phyloP scores from a whole-genome alignment of 352 stramenopile species.

The Phytophthora pseudosyringae region DNA sequence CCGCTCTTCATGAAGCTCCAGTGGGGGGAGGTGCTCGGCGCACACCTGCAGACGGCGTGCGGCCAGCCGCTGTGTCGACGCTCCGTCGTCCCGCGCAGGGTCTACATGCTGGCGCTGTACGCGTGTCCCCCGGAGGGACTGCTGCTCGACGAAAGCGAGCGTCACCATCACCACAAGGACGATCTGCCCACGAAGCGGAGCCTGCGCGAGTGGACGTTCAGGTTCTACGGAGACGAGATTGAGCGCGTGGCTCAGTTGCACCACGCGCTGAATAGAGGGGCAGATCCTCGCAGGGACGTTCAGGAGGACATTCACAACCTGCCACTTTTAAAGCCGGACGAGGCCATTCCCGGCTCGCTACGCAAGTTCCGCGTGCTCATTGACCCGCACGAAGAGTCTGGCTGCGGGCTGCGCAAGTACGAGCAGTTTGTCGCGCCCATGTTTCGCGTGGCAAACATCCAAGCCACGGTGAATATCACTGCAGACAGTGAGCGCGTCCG shows the following conservation, averaged over 20 bases:
- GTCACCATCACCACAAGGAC: slow-evolving; percentile 29
- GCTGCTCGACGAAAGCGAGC: slow-evolving; percentile 2
- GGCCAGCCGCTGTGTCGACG: slow-evolving; percentile 42
- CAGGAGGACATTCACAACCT: slow-evolving; percentile 21
- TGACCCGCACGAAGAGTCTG: slow-evolving; percentile 54
- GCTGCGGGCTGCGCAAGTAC: slow-evolving; percentile 43
- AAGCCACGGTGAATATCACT: slow-evolving; percentile 49
- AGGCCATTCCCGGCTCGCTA: slow-evolving; percentile 14
- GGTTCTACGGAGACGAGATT: slow-evolving; percentile 50
- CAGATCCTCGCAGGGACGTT: slow-evolving; percentile 38
- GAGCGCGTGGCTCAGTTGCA: slow-evolving; percentile 38
- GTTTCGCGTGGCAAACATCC: slow-evolving; percentile 56
- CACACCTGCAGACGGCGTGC: slow-evolving; percentile 46
- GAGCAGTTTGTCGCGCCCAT: slow-evolving; percentile 56
- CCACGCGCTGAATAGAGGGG: slow-evolving; percentile 49
- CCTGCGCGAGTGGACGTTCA: slow-evolving; percentile 52
- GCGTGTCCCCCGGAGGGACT: slow-evolving; percentile 42
- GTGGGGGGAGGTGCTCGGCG: slow-evolving; percentile 60
- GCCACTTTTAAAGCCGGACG: slow-evolving; percentile 15
- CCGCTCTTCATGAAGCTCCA: slow-evolving; percentile 27
- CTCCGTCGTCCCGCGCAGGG: slow-evolving; percentile 23
- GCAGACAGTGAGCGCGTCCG: slow-evolving; percentile 38
- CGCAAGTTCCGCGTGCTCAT: slow-evolving; percentile 65
- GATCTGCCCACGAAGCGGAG: slow-evolving; percentile 31
- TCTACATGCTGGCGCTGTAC: slow-evolving; percentile 52